phyloP scores from a whole-genome alignment of 345 rosid genomes.

The Kernera saxatilis region DNA sequence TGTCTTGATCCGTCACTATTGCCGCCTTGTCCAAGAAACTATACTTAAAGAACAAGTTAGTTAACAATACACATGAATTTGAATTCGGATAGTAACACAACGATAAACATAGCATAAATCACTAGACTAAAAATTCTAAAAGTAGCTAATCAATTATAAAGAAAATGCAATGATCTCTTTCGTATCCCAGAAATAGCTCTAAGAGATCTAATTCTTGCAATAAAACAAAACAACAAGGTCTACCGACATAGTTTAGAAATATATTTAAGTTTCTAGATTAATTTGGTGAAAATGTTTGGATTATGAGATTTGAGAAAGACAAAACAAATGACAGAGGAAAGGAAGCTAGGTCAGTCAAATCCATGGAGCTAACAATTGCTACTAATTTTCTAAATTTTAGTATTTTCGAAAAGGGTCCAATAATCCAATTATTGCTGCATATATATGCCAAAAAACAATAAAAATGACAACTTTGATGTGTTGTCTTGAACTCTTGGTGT shows the following conservation, averaged over 20 bases:
- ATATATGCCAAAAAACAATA: not conserved
- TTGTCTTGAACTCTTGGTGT: not conserved
- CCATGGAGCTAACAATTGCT: not conserved
- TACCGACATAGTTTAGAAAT: too few relatives aligned
- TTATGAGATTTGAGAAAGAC: not conserved
- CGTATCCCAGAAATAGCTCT: too few relatives aligned
- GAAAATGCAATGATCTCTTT: not conserved
- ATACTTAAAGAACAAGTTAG: not conserved
- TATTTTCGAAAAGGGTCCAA: conserved; percentile 11
- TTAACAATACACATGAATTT: not conserved
- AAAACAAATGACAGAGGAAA: not conserved
- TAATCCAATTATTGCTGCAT: conserved; percentile 9
- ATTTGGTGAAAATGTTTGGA: not conserved
- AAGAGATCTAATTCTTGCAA: too few relatives aligned
- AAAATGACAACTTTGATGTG: conserved; percentile 1
- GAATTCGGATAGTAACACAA: too few relatives aligned
- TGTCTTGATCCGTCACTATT: conserved; percentile 51
- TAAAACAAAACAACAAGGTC: too few relatives aligned
- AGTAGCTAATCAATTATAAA: too few relatives aligned
- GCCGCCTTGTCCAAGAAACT: conserved; percentile 87
- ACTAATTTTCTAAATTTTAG: not conserved
- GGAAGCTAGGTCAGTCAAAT: not conserved
- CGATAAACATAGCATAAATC: too few relatives aligned
- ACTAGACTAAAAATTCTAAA: too few relatives aligned
- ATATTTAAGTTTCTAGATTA: too few relatives aligned